Conservation (phyloP, 176 grass and related monocot genomes). For the Elaeis guineensis region DNA sequence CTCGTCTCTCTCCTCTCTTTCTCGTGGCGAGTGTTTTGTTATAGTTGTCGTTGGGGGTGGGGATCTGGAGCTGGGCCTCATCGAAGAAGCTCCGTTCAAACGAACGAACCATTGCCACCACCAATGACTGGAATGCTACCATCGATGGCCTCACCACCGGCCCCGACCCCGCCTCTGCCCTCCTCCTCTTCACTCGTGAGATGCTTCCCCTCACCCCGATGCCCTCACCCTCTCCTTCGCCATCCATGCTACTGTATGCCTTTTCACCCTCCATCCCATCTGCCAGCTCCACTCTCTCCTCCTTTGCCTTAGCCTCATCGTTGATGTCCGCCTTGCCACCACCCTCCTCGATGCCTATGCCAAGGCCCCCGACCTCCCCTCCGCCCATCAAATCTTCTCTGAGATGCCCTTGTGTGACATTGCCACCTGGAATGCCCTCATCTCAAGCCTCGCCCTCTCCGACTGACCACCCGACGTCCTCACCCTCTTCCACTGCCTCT, state of each 20-base stretch:
- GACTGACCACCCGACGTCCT: conserved; percentile 44
- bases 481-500: conserved; percentile 41
- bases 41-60: conserved; percentile 39
- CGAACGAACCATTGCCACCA: no score
- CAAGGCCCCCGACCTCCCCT: conserved; percentile 29
- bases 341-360: conserved; percentile 72
- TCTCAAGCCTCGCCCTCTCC: conserved; percentile 49
- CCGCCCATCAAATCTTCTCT: conserved; percentile 54
- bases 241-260: conserved; percentile 47
- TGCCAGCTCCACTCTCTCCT: conserved; percentile 59
- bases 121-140: conserved; percentile 65
- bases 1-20: no score
- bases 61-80: conserved; percentile 21
- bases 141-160: conserved; percentile 49
- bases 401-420: conserved; percentile 61
- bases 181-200: conserved; percentile 48
- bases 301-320: conserved; percentile 28
- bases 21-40: conserved; percentile 26
- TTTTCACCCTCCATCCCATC: conserved; percentile 22
- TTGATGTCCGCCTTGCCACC: conserved; percentile 46
- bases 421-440: conserved; percentile 65
- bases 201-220: conserved; percentile 46
- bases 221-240: conserved; percentile 84
- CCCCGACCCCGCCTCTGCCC: conserved; percentile 27
- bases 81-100: conserved; percentile 13